These are phyloP conservation scores for Lachancea mirantina DNA, from an alignment of 805 yeast genomes.

Conservation along the genomic window DNA sequence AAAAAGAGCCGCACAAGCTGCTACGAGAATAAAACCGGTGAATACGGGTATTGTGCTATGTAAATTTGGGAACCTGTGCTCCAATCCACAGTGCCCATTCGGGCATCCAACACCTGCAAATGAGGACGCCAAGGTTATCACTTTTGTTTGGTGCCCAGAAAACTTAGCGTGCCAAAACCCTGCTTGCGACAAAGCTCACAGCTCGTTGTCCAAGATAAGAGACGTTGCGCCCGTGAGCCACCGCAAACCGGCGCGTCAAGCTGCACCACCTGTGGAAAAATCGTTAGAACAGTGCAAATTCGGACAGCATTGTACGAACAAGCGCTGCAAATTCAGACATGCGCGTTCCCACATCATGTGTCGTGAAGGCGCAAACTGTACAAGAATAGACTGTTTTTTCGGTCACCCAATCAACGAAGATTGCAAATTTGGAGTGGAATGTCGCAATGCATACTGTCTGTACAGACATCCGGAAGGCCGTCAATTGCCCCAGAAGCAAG, in stretches of 20 bases:
- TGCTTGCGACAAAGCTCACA: conserved; percentile 69
- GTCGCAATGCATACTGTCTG: conserved; percentile 65
- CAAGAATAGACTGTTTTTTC: conserved; percentile 73
- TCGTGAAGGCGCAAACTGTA: conserved; percentile 74
- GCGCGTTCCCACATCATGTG: conserved; percentile 68
- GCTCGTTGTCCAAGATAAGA: conserved; percentile 56
- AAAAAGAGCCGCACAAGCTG: conserved; percentile 33
- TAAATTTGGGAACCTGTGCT: conserved; percentile 68
- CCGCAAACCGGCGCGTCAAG: conserved; percentile 13
- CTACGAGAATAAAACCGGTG: conserved; percentile 31
- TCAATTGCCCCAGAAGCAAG: conserved; percentile 34
- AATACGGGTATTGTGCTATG: conserved; percentile 55
- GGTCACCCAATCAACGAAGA: conserved; percentile 73
- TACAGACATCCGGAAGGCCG: conserved; percentile 82
- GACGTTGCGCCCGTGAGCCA: conserved; percentile 29
- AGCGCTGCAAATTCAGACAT: conserved; percentile 76
- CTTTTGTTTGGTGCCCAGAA: conserved; percentile 68
- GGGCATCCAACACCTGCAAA: conserved; percentile 91
- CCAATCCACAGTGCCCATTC: conserved; percentile 74
- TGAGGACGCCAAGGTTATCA: conserved; percentile 59
- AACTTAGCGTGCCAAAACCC: conserved; percentile 58
- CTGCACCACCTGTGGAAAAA: conserved; percentile 39
- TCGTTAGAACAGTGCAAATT: conserved; percentile 78
- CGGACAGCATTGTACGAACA: conserved; percentile 68
- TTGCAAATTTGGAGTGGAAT: conserved; percentile 73